Base-by-base conservation (phyloP, 192 early-diverging fungal genomes). In the Coemansia guatemalensis region DNA sequence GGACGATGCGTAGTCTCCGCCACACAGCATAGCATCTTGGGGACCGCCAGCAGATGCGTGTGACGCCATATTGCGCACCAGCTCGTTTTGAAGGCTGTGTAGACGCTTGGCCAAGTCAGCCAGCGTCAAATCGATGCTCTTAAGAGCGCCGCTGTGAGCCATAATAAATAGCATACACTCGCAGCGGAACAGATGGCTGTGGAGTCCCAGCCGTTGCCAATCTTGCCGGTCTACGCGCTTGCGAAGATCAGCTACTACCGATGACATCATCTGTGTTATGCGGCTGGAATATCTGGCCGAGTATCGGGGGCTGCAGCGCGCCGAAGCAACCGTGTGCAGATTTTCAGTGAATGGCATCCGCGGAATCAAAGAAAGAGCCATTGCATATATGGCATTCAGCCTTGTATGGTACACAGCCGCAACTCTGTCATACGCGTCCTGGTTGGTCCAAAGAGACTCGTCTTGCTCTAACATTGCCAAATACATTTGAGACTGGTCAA, bases 271-370 rank as follows among this genome's bases (percentile, higher is more conserved):
- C 2, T 23, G 23, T 5, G 52, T 17, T 22, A 70, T 57, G 5
- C 35, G 11, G 2, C 33, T 23, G 14, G 61, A 39, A 24, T 53
- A 59, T 12, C 27, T 53, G 8, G 63, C 20, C 18, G 24, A 25
- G 29, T 47, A 74, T 12, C 24, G 20, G 20, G 58, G 47, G 33
- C 72, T 81, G 54, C 39, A 51, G 23, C 58, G 50, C 2, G 57
- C 25, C 7, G 78, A 81, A 21, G 68, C 72, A 18, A 48, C 25
- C 11, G 78, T 65, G 47, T 81, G 78, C 24, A 71, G 55, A 44
- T 64, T 55, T n/a, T 74, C 53, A 3, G 72, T 71, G 33, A 74
- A 71, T 18, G 78, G 68, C 29, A 53, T 41, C 8, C 78, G 78
- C 8, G 72, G 78, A 4, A 63, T 50, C 29, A 69, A 47, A n/a